A percentile compares a stretch with the other conserved stretches of the same genome.
phyloP scores from a whole-genome alignment of 768 basidiomycete genomes.

The Rhodosporidiobolus sp. region DNA sequence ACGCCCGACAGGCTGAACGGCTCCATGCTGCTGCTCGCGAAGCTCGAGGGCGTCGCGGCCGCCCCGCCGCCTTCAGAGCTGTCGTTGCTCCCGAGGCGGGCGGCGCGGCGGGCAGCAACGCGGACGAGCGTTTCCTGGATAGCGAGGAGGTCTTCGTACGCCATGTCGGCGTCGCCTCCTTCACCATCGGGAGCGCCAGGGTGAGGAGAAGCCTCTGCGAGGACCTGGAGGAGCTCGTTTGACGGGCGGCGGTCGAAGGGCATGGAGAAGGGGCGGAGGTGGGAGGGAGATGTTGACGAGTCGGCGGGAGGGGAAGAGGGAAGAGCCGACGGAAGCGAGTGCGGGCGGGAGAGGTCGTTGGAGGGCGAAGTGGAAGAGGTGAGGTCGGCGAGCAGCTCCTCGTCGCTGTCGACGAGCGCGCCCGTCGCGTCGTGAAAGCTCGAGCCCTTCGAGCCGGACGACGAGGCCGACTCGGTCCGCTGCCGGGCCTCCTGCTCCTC shows the following conservation, averaged over 20 bases:
- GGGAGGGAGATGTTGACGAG: background rate
- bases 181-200: background rate
- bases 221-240: slow-evolving; percentile 13
- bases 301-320: background rate
- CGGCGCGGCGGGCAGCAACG: slow-evolving; percentile 7
- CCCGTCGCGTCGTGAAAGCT: slow-evolving; percentile 23
- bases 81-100: background rate
- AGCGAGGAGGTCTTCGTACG: slow-evolving; percentile 11
- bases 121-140: slow-evolving; percentile 34
- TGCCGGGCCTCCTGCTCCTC: background rate
- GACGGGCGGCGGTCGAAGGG: slow-evolving; percentile 19
- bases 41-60: background rate
- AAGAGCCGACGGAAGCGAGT: background rate
- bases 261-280: background rate
- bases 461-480: background rate
- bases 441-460: slow-evolving; percentile 20
- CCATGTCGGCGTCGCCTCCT: slow-evolving; percentile 2
- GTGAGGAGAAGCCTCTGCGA: background rate
- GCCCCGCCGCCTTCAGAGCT: background rate
- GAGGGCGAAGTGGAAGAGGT: background rate
- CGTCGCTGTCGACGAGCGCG: background rate
- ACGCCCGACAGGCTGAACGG: background rate
- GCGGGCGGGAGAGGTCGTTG: background rate
- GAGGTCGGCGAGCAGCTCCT: background rate
- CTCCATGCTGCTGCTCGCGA: background rate